Conservation (phyloP, 257 asterid genomes). For the Cruciata laevipes region DNA sequence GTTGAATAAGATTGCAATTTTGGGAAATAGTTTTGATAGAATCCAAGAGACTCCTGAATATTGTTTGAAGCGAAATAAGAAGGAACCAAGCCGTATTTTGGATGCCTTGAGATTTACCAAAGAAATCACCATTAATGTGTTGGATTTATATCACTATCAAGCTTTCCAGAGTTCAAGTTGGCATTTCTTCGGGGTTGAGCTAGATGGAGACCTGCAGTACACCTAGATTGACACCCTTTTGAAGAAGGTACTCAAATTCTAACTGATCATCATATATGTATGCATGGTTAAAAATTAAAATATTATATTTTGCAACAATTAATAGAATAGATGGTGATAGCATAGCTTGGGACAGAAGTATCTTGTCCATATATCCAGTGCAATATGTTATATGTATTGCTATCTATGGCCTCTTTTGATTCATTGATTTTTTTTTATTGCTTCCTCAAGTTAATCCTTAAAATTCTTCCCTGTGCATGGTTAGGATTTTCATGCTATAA, state of each 20-base stretch:
- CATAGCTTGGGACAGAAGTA: background rate
- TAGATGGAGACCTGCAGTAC: constrained; percentile 23
- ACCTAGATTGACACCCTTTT: background rate
- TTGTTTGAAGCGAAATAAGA: constrained; percentile 21
- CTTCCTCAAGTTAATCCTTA: background rate
- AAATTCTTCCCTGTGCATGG: background rate
- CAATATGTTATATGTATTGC: background rate
- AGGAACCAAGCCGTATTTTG: constrained; percentile 39
- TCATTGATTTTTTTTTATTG: background rate
- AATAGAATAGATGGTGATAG: background rate
- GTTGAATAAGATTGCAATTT: constrained; percentile 35
- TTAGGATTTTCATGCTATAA: too few species aligned
- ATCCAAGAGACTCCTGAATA: constrained; percentile 34
- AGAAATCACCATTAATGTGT: constrained; percentile 33
- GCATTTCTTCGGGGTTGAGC: constrained; percentile 55
- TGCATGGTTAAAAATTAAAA: too few species aligned
- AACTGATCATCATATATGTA: too few species aligned
- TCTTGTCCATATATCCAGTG: background rate
- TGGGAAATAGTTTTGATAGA: constrained; percentile 65
- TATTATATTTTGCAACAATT: too few species aligned
- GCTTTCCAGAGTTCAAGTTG: constrained; percentile 73
- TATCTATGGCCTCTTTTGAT: background rate
- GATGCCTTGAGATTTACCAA: constrained; percentile 45
- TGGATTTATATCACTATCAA: constrained; percentile 44
- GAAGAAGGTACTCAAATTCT: background rate